These are phyloP conservation scores for Talaromyces islandicus DNA, from an alignment of 2,329 filamentous ascomycete genomes.

Conservation along the genomic window DNA sequence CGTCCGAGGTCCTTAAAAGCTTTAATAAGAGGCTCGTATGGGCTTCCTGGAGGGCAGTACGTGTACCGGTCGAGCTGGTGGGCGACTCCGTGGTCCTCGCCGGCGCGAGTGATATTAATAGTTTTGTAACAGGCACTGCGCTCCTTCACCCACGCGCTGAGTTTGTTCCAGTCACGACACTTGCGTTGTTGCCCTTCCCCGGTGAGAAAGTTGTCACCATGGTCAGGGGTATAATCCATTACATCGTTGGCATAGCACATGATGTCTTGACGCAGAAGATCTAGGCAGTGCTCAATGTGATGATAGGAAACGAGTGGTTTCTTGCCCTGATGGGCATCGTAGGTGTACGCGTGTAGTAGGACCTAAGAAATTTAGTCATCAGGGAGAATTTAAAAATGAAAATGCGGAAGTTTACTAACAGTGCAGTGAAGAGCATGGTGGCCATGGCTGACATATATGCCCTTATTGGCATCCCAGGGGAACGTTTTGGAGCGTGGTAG, in stretches of 20 bases:
- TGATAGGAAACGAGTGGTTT: conserved; percentile 4
- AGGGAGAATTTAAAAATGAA: too few relatives aligned
- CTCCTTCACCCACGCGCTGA: background rate
- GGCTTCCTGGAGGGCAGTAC: conserved; percentile 3
- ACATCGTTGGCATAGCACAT: background rate
- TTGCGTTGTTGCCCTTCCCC: background rate
- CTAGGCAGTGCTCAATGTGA: conserved; percentile 3
- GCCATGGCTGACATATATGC: conserved; percentile 5
- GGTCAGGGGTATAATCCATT: conserved; percentile 1
- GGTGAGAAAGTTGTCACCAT: background rate
- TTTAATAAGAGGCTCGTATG: background rate
- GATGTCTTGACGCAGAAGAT: conserved; percentile 5
- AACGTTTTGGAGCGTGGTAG: background rate
- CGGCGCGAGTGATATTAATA: conserved; percentile 4
- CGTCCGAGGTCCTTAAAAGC: conserved; percentile 2
- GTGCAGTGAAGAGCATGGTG: background rate
- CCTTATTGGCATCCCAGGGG: conserved; percentile 4
- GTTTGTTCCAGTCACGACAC: conserved; percentile 5
- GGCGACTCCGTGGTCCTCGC: conserved; percentile 2
- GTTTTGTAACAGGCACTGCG: conserved; percentile 5
- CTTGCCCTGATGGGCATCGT: background rate
- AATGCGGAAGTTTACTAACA: too few relatives aligned
- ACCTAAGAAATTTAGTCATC: too few relatives aligned
- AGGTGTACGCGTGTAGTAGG: background rate
- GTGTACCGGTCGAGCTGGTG: conserved; percentile 6